A percentile compares a stretch with the other conserved stretches of the same genome.
phyloP scores from a whole-genome alignment of 202 grass and related monocot genomes.

The Zizania palustris region DNA sequence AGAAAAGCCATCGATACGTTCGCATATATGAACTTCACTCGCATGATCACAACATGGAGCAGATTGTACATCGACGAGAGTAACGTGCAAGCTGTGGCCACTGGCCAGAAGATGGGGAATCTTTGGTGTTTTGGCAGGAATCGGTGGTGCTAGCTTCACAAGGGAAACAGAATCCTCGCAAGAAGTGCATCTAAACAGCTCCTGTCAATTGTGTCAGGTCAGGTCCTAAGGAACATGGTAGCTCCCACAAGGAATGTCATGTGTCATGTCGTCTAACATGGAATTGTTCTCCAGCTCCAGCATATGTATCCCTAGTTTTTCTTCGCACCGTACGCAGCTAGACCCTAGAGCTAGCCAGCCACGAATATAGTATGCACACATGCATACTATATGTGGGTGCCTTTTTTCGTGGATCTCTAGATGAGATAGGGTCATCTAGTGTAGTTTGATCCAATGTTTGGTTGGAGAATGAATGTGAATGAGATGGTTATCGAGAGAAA shows the following conservation, averaged over 20 bases:
- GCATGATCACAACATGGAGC: not conserved
- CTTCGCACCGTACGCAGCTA: not conserved
- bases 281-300: conserved; percentile 26
- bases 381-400: too few relatives aligned
- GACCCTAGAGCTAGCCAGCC: too few relatives aligned
- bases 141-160: conserved; percentile 48
- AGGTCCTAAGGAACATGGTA: conserved; percentile 46
- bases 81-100: not conserved
- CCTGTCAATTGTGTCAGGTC: conserved; percentile 37
- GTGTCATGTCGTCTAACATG: conserved; percentile 37
- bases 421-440: too few relatives aligned
- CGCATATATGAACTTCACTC: not conserved
- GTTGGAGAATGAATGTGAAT: too few relatives aligned
- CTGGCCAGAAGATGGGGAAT: conserved; percentile 17
- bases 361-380: not conserved
- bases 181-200: conserved; percentile 32
- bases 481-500: too few relatives aligned
- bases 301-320: conserved; percentile 3
- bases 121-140: conserved; percentile 47
- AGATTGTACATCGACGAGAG: not conserved
- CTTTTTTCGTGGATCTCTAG: too few relatives aligned
- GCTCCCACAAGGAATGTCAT: conserved; percentile 36
- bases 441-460: too few relatives aligned
- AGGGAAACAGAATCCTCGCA: conserved; percentile 38
- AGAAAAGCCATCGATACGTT: too few relatives aligned